Base-by-base conservation (phyloP, 2,329 filamentous ascomycete species). In the Talaromyces sp. region DNA sequence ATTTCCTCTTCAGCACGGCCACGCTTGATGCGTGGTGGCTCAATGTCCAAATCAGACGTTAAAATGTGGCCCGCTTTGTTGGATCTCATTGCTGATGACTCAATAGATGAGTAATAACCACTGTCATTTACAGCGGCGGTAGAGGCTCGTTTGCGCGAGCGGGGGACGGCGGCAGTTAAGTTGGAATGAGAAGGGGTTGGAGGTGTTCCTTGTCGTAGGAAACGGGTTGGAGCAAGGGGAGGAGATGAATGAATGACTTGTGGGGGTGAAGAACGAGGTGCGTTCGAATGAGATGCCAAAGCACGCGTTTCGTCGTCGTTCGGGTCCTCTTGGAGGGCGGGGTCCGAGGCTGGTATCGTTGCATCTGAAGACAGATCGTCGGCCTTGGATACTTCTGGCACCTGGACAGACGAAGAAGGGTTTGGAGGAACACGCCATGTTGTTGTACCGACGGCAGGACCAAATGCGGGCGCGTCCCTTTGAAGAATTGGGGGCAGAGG, bases 1-100 rank as follows among this genome's bases (percentile, higher is more conserved):
- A 99, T 97, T 75, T 97, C 95, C 69, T 96, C 93, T 74, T 98
- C 95, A 17, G 95, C 95, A 63, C 93, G 89, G 31, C 93, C 93
- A 62, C 91, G 89, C 79, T 93, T 96, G 68, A 92, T 88, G 59
- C 86, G 85, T 55, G 89, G 89, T n/a, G 88, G 87, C 67, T 92
- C 89, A 57, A 87, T 84, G 69, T 86, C 84, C 51, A 82, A 74
- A 69, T 96, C 92, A 0, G 91, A 93, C 4, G 88, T 91, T 50
- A 91, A 81, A 19, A 90, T 81, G 60, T 85, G 81, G 17, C 79
- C 79, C 62, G 84, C 81, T 65, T 85, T 84, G 64, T 87, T 86
- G 54, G 89, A 87, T 62, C 93, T 86, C 72, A 91, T 84, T 14
- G 84, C 91, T 0, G 95, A 98, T 2, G 95, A 98, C 68, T 97